Evolutionary conservation across 2,329 filamentous ascomycete species (phyloP), one percentile per base, ranked within the genome.

Genomic region (Aspergillus chevalieri): DNA sequence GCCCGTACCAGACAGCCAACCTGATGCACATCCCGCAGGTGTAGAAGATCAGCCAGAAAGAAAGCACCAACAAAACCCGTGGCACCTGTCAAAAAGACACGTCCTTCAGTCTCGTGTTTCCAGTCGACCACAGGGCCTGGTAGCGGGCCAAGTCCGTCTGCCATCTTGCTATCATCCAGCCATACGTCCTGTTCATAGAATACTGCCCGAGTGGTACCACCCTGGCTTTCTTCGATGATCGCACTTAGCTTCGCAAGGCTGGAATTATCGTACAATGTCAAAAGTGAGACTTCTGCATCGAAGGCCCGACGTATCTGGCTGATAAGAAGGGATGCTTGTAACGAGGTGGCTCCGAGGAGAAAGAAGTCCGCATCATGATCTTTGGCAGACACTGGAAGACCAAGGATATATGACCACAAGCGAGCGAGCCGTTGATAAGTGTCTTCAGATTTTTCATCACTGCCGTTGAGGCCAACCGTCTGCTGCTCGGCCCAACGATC

Each of bases 1-100:
- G 81, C 82, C 43, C 89, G 83, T 1, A 93, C 84, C 47, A 90
- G 83, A 0, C 84, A 83, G 47, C 90, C 83, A 3, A 93, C 74
- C 54, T 80, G 82, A 17, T 52, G 22, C 4, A 80, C 72, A 19
- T 73, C 66, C 8, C 68, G 74, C 19, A 68, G 74, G 22, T 77
- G 76, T 0, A 94, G 74, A 1, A 93, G 68, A 46, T 91, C 85
- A 46, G 78, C 78, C 28, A 92, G 71, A 3, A 94, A 70, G 62
- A 87, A 92, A 0, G 85, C 78, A 6, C 89, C 89, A 12, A 95
- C 69, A 72, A 94, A 95, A 1, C 88, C 89, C 1, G 89, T 94
- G 3, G 86, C 87, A 22, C 89, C 89, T 1, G 89, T 95, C 4
- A 95, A 69, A 63, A 95, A 85, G 1, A 91, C 77, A 1, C 54